Evolutionary conservation across 768 basidiomycete species (phyloP).

Genomic region (Termitomyces heimii): DNA sequence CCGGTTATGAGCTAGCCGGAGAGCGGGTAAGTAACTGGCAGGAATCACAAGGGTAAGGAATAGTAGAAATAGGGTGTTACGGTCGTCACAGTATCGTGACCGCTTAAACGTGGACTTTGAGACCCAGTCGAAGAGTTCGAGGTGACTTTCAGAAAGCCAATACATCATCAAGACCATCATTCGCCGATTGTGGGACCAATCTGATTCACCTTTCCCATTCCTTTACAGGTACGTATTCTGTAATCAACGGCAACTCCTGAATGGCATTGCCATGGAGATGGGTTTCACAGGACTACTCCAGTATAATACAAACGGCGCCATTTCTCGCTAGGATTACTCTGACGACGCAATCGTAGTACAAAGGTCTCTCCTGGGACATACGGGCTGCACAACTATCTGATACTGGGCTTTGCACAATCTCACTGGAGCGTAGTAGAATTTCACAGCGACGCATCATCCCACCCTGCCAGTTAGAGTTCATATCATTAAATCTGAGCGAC

Average conservation of each 20-base stretch:
- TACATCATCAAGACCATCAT: not conserved
- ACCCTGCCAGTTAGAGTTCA: not conserved
- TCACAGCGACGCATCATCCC: not conserved
- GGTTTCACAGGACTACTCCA: not conserved
- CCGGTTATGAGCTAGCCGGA: too few relatives aligned
- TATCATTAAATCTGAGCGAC: not conserved
- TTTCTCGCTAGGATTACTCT: not conserved
- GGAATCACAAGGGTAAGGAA: too few relatives aligned
- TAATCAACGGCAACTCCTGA: not conserved
- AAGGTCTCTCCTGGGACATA: not conserved
- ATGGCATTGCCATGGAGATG: not conserved
- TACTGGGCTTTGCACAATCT: too few relatives aligned
- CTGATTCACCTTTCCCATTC: not conserved
- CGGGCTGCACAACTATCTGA: too few relatives aligned
- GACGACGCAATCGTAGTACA: not conserved
- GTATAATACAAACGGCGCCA: not conserved
- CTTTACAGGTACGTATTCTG: not conserved
- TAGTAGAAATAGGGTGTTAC: too few relatives aligned
- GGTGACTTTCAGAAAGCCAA: too few relatives aligned
- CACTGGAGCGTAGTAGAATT: not conserved
- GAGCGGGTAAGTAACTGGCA: too few relatives aligned
- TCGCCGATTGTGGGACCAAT: not conserved
- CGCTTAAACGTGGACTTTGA: not conserved
- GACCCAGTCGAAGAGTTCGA: not conserved
- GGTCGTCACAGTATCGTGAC: too few relatives aligned